Base-by-base conservation (phyloP, 345 rosid genomes). In the Eucalyptus victrix region DNA sequence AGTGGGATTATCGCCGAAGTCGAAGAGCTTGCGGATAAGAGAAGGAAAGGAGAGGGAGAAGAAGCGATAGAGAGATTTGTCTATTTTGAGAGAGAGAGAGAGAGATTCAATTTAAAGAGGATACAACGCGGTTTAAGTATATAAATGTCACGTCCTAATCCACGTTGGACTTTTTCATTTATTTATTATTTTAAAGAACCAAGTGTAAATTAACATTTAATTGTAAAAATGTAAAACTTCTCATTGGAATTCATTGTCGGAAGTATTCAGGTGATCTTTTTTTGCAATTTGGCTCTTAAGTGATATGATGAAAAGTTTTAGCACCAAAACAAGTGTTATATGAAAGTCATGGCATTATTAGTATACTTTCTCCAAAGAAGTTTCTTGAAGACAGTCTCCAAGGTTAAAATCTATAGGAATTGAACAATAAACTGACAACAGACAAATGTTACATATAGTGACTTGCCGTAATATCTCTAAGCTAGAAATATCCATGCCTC, bases 261-360 rank as follows among this genome's bases (percentile, higher is more conserved):
- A 23, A 56, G 28, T 24, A 56, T 2, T 56, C 24, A 9, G 12
- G 13, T 56, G 30, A 56, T 24, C 3, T 56, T 56, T 24, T 56
- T 49, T 2, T 24, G 6, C 6, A 2, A 56, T 56, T 56, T 56
- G 62, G 0, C 30, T 4, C 6, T 56, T 24, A 56, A 56, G 6
- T 24, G 1, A 56, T 10, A 4, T 24, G 14, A 4, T 0, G 3
- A 56, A 56, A 56, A 56, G 30, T 56, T 56, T 10, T 56, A 5
- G 1, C 6, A 24, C 30, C 13, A 24, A 9, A 56, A 1, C 1
- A 49, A 49, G 18, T 0, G 18, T 51, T 1, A 23, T 23, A 56
- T 0, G 1, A 56, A 56, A 56, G 28, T 56, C 13, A 56, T 24
- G 62, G 6, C 3, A 23, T 56, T 23, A 2, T 9, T 56, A 9